Base-by-base conservation (phyloP, 2,329 filamentous ascomycete species). In the Verticillium nubilum region DNA sequence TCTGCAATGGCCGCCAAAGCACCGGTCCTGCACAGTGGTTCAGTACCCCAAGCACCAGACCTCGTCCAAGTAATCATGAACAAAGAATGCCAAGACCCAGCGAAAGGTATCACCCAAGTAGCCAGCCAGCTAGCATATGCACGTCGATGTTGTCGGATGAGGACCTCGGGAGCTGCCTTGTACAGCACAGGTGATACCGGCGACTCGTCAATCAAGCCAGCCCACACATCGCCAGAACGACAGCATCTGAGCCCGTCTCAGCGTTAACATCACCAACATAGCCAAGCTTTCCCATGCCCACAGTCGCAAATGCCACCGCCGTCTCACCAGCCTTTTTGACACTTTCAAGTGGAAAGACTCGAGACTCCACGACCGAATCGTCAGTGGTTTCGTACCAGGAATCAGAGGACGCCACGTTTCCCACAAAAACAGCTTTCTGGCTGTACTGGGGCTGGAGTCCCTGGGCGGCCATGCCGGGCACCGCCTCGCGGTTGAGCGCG, bases 231-330 rank as follows among this genome's bases (percentile, higher is more conserved):
- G 64, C 70, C 13, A 71, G 65, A 37, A 71, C 56, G 19, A 65
- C 66, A 9, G 54, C 54, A 52, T 65, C 57, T n/a, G 66, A 68
- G 7, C 62, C 67, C 12, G 62, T 56, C 59, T 70, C 69, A 2
- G 60, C 61, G 54, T 67, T 67, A 15, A 68, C 64, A 54, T 72
- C 70, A 37, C 69, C 71, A 33, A 71, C 58, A 58, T 68, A 72
- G n/a, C 69, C 67, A 25, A 71, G 60, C 33, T 60, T 67, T 47
- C 70, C 70, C 27, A 64, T 52, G n/a, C 68, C 70, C 57, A 69
- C 66, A 19, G 61, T 59, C 4, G 67, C 63, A 31, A 71, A 63
- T 52, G 62, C 63, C 17, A 68, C 62, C n/a, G 69, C 60, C 4
- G 65, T 61, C 57, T 68, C 63, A 4, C 4, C 26, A 4, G 57